A percentile compares a stretch with the other conserved stretches of the same genome.
Evolutionary conservation across 108 stramenopile genomes (phyloP).

Genomic region (Hondaea fermentalgiana): DNA sequence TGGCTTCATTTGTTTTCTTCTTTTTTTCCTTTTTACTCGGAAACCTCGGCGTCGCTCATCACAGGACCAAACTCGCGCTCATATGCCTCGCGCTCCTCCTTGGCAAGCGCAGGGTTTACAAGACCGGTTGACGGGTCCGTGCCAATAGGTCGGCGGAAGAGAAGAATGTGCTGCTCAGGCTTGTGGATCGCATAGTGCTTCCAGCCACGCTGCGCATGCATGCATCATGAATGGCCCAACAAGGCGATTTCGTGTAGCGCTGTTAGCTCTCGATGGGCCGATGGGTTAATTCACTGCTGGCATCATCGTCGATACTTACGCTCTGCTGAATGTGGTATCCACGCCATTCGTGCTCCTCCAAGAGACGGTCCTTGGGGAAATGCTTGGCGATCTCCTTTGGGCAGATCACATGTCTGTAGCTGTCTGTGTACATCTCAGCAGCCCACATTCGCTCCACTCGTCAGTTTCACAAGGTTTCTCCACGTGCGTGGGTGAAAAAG

Average conservation of each 20-base stretch:
- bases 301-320: not conserved
- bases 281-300: not conserved
- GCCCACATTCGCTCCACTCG: too few relatives aligned
- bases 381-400: slow-evolving; percentile 74
- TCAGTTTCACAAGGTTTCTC: not conserved
- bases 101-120: not conserved
- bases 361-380: slow-evolving; percentile 79
- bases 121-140: slow-evolving; percentile 88
- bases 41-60: not conserved
- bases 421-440: not conserved
- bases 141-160: slow-evolving; percentile 92
- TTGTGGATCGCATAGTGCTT: slow-evolving; percentile 86
- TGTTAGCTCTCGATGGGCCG: not conserved
- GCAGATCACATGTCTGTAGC: slow-evolving; percentile 6
- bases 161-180: slow-evolving; percentile 95
- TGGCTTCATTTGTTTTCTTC: too few relatives aligned
- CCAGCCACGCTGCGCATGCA: not conserved
- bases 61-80: not conserved
- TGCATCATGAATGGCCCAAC: not conserved
- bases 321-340: slow-evolving; percentile 90
- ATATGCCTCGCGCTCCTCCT: not conserved
- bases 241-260: not conserved
- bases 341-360: slow-evolving; percentile 92
- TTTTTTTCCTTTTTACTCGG: not conserved
- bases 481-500: not conserved